Conservation (phyloP, 768 basidiomycete species). For the Agaricus blazei region DNA sequence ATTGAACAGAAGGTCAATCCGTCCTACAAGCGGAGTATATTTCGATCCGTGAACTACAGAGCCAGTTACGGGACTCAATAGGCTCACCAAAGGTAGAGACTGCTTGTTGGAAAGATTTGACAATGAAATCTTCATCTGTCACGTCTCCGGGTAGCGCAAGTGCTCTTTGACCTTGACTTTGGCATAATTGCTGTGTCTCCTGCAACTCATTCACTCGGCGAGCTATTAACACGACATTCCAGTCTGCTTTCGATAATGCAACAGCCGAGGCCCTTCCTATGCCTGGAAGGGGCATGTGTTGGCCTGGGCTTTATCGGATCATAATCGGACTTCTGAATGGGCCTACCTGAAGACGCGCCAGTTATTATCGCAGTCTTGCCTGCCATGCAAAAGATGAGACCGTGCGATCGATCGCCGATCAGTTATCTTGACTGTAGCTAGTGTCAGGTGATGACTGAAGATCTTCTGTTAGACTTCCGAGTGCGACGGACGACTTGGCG, state of each 20-base stretch:
- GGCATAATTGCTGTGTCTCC: slow-evolving; percentile 37
- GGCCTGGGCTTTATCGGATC: neutral
- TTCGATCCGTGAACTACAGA: too few relatives aligned
- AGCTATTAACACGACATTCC: slow-evolving; percentile 64
- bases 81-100: slow-evolving; percentile 50
- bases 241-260: slow-evolving; percentile 64
- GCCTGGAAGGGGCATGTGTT: slow-evolving; percentile 19
- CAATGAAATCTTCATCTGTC: slow-evolving; percentile 57
- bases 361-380: slow-evolving; percentile 30
- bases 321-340: neutral
- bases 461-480: too few relatives aligned
- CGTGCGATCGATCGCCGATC: neutral
- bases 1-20: slow-evolving; percentile 77
- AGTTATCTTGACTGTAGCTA: neutral
- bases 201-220: slow-evolving; percentile 52
- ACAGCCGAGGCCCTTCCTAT: slow-evolving; percentile 69
- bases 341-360: slow-evolving; percentile 53
- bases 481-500: too few relatives aligned
- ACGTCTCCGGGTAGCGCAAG: slow-evolving; percentile 62
- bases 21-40: slow-evolving; percentile 31
- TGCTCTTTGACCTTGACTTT: slow-evolving; percentile 31
- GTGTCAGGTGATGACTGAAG: neutral
- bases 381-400: slow-evolving; percentile 2
- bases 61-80: neutral
- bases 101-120: slow-evolving; percentile 49